phyloP scores from a whole-genome alignment of 805 yeast species.

The Nakazawaea ambrosiae region DNA sequence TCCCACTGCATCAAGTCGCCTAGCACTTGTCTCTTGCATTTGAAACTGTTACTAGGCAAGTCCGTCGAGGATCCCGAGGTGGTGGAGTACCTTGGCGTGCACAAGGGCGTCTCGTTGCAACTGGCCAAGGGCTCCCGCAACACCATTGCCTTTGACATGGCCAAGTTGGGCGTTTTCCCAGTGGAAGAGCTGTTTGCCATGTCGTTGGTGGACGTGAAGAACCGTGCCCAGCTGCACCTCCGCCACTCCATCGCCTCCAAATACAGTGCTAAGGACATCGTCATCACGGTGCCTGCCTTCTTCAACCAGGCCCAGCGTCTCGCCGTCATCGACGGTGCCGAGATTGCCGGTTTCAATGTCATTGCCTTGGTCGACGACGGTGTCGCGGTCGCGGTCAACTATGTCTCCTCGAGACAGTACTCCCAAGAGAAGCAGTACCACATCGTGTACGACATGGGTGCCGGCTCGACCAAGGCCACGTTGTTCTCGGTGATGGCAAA shows the following conservation, averaged over 20 bases:
- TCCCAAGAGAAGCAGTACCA: constrained; percentile 47
- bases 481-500: constrained; percentile 55
- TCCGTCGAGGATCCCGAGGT: constrained; percentile 40
- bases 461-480: constrained; percentile 85
- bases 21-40: constrained; percentile 51
- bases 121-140: constrained; percentile 36
- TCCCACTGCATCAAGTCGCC: constrained; percentile 72
- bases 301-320: constrained; percentile 58
- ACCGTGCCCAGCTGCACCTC: constrained; percentile 59
- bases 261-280: constrained; percentile 53
- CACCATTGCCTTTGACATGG: constrained; percentile 50
- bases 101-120: constrained; percentile 53
- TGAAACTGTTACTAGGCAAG: constrained; percentile 70
- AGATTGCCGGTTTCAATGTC: constrained; percentile 57
- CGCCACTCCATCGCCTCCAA: constrained; percentile 41
- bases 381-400: constrained; percentile 82
- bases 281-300: constrained; percentile 71
- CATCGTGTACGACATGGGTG: constrained; percentile 84
- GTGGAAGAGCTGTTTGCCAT: constrained; percentile 83
- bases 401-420: constrained; percentile 49
- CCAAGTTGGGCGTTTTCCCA: constrained; percentile 33
- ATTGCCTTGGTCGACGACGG: constrained; percentile 83
- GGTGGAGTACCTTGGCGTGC: constrained; percentile 37
- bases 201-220: constrained; percentile 60
- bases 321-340: constrained; percentile 67